A percentile compares a stretch with the other conserved stretches of the same genome.
Conservation (phyloP, 352 stramenopile species). For the Hyaloperonospora brassicae region DNA sequence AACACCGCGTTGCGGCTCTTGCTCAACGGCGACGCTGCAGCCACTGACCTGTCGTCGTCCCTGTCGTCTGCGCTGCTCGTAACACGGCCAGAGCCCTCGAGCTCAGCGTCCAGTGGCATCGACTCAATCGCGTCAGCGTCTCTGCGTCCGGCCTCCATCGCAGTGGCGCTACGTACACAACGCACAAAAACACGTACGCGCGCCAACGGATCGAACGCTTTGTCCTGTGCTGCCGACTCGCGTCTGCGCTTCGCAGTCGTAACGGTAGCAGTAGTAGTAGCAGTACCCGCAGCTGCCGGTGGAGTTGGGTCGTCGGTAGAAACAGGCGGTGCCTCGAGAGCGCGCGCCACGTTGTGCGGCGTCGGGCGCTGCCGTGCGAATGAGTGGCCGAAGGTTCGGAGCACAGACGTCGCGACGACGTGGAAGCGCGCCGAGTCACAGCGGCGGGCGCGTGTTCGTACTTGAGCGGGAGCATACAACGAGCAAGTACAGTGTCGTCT, state of each 20-base stretch:
- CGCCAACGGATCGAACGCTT: not conserved
- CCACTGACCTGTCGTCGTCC: not conserved
- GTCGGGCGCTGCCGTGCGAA: too few species aligned
- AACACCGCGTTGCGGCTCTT: not conserved
- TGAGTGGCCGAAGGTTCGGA: not conserved
- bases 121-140: too few species aligned
- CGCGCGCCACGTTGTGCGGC: too few species aligned
- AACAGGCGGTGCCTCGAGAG: conserved; percentile 7
- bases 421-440: not conserved
- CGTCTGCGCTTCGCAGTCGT: too few species aligned
- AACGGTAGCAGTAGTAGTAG: too few species aligned
- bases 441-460: not conserved
- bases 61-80: too few species aligned
- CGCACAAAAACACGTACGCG: too few species aligned
- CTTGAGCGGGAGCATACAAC: conserved; percentile 15
- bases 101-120: too few species aligned
- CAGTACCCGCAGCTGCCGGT: too few species aligned
- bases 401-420: conserved; percentile 6
- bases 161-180: too few species aligned
- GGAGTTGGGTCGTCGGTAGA: conserved; percentile 2
- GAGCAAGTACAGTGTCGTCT: conserved; percentile 4
- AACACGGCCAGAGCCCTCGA: too few species aligned
- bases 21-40: conserved; percentile 10
- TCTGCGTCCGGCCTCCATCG: too few species aligned
- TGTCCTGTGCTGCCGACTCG: conserved; percentile 9